These are phyloP conservation scores for Xylaria palmicola DNA, from an alignment of 495 filamentous ascomycete genomes.

Conservation along the genomic window DNA sequence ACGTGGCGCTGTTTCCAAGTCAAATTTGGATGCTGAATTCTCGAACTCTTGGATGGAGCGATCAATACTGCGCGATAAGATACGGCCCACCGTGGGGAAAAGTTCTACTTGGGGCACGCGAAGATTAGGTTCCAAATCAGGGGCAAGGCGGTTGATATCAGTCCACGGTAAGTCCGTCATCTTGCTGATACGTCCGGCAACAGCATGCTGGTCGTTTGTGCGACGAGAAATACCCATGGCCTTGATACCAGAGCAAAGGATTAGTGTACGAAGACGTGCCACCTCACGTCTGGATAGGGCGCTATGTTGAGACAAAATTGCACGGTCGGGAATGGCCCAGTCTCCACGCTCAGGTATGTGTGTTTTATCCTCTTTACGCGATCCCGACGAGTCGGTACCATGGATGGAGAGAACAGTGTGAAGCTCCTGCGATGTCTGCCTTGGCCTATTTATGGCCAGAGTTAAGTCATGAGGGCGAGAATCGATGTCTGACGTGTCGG, in stretches of 20 bases:
- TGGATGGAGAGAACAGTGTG: slow-evolving; percentile 26
- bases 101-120: slow-evolving; percentile 59
- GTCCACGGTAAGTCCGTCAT: slow-evolving; percentile 26
- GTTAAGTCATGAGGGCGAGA: slow-evolving; percentile 21
- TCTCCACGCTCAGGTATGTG: slow-evolving; percentile 48
- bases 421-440: slow-evolving; percentile 19
- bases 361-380: slow-evolving; percentile 17
- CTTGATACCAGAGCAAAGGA: slow-evolving; percentile 82
- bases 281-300: slow-evolving; percentile 64
- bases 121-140: slow-evolving; percentile 37
- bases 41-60: slow-evolving; percentile 54
- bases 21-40: slow-evolving; percentile 46
- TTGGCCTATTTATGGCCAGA: slow-evolving; percentile 1
- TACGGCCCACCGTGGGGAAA: slow-evolving; percentile 66
- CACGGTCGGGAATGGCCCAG: slow-evolving; percentile 73
- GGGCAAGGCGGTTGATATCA: slow-evolving; percentile 34
- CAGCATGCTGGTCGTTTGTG: slow-evolving; percentile 48
- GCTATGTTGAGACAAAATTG: slow-evolving; percentile 35
- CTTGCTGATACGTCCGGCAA: slow-evolving; percentile 18
- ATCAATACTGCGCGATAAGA: slow-evolving; percentile 58
- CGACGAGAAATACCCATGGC: slow-evolving; percentile 73
- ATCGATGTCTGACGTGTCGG: slow-evolving; percentile 38
- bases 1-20: slow-evolving; percentile 26
- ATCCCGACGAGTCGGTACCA: slow-evolving; percentile 1
- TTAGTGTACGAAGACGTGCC: slow-evolving; percentile 67